Evolutionary conservation across 2,329 filamentous ascomycete genomes (phyloP), one percentile per base, ranked within the genome.

Genomic region (Phaeophleospora eucalypticola): DNA sequence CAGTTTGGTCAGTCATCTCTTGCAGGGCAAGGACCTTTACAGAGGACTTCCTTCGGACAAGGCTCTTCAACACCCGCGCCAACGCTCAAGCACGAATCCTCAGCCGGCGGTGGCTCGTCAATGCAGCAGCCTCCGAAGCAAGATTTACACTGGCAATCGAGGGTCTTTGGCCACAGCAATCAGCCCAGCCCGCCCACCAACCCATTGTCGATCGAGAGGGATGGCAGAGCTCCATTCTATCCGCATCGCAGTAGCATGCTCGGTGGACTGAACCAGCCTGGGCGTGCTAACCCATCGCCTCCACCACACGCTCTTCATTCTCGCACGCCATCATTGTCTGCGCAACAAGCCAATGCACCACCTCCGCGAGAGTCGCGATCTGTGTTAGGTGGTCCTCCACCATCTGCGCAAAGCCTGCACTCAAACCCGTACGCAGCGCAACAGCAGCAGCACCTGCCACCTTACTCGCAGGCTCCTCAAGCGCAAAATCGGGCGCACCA

Each of bases 301-400:
- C 66, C 66, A n/a, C 65, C 65, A 2, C 57, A 58, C 40, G 43
- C 53, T 43, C 56, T 60, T 1, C 65, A 68, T 42, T 66, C 65
- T 8, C 55, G 62, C 16, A 67, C 64, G 7, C 55, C 63, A 6
- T 67, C 64, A 14, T 45, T 64, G 7, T 58, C 56, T 8, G 49
- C 49, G 17, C 54, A 55, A 41, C 54, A 58, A 34, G 18, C 35
- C 19, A 32, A 38, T 6, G 46, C 20, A 12, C 52, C 51, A 17
- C 49, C 58, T 9, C 53, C 54, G 4, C 46, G 54, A 40, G 58
- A 62, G 17, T 49, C 54, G 20, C 54, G 59, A 49, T 38, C 52
- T 35, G 21, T 48, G 20, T 37, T 55, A 42, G 37, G 48, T 36
- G 46, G 53, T 37, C 43, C 47, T 34, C 52, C 54, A 17, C 46